Conservation (phyloP, 1,284 basidiomycete species). For the Boletellus dicymbophilus region DNA sequence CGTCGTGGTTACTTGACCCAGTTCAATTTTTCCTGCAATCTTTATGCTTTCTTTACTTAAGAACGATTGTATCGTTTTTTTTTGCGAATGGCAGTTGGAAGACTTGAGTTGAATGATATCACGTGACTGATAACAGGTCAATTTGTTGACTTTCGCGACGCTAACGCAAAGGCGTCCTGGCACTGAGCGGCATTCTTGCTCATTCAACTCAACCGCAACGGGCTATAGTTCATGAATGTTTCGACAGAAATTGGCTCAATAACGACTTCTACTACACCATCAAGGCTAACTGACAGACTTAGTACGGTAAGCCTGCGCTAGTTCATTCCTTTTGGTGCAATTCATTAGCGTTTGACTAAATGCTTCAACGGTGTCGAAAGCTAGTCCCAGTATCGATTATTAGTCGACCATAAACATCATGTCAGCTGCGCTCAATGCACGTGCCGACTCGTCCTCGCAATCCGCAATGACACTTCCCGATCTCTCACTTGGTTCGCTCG, state of each 20-base stretch:
- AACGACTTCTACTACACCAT: neutral
- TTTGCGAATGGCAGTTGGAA: too few species aligned
- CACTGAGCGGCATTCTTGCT: neutral
- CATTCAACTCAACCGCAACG: neutral
- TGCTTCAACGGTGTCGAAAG: neutral
- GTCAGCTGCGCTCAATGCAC: slow-evolving; percentile 24
- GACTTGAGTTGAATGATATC: too few species aligned
- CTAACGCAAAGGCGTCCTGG: neutral
- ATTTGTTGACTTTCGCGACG: neutral
- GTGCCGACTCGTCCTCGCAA: slow-evolving; percentile 38
- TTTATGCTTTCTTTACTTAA: too few species aligned
- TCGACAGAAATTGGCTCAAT: neutral
- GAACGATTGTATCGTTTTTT: too few species aligned
- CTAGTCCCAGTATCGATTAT: too few species aligned
- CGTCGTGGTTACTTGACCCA: too few species aligned
- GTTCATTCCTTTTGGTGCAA: neutral
- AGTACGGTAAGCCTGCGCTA: slow-evolving; percentile 12
- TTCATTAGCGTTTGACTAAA: neutral
- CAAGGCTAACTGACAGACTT: neutral
- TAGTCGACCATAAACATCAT: slow-evolving; percentile 18
- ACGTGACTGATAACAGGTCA: too few species aligned
- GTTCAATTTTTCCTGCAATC: too few species aligned
- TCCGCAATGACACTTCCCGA: slow-evolving; percentile 54
- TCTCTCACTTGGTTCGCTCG: slow-evolving; percentile 61
- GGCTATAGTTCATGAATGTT: neutral